Conservation (phyloP, 495 filamentous ascomycete species). For the Aspergillus leporis region DNA sequence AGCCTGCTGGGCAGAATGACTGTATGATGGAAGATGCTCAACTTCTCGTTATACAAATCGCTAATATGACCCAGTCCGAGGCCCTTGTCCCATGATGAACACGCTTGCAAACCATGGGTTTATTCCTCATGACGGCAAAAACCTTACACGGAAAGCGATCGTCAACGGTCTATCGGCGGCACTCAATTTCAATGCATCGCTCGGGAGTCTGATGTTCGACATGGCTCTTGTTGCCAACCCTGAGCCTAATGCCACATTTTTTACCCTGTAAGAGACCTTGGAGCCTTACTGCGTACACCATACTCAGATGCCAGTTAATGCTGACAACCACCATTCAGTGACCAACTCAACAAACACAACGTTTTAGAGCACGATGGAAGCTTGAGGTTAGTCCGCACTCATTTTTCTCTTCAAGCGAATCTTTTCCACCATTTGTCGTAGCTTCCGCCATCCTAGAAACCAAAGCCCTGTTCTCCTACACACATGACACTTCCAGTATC, state of each 20-base stretch:
- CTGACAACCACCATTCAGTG: constrained; percentile 8
- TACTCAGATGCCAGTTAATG: not conserved
- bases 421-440: too few species aligned
- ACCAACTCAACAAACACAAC: constrained; percentile 48
- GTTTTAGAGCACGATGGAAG: constrained; percentile 55
- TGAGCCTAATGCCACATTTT: constrained; percentile 48
- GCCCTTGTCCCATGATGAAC: constrained; percentile 54
- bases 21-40: constrained; percentile 5
- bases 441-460: not conserved
- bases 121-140: constrained; percentile 51
- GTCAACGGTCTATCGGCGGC: constrained; percentile 35
- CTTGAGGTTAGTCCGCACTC: constrained; percentile 42
- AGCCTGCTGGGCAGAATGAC: constrained; percentile 8
- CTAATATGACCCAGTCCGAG: constrained; percentile 14
- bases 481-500: constrained; percentile 8
- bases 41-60: not conserved
- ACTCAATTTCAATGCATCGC: constrained; percentile 42
- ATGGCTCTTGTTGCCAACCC: constrained; percentile 49
- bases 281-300: not conserved
- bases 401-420: not conserved
- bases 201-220: constrained; percentile 40
- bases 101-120: constrained; percentile 59
- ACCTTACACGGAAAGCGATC: constrained; percentile 20
- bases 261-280: constrained; percentile 33
- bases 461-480: not conserved